Percentiles rank a stretch among this genome's conserved stretches.
These are phyloP conservation scores for Gnomoniopsis smithogilvyi DNA, from an alignment of 2,329 filamentous ascomycete species.

Conservation along the genomic window DNA sequence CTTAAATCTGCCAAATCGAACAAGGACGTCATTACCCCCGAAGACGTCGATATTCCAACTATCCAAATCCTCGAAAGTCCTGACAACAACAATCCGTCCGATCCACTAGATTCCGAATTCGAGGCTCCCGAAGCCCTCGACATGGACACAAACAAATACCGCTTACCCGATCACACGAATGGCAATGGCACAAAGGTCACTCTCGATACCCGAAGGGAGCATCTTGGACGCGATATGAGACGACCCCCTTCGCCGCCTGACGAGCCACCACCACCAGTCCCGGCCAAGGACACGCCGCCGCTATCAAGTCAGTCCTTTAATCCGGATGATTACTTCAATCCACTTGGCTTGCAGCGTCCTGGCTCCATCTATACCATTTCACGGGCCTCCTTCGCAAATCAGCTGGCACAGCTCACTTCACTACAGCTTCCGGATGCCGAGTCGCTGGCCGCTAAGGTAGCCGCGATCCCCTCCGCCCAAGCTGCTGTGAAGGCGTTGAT, in stretches of 20 bases:
- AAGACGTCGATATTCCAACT: slow-evolving; percentile 19
- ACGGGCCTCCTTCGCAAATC: slow-evolving; percentile 86
- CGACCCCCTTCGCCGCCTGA: slow-evolving; percentile 37
- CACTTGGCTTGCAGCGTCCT: slow-evolving; percentile 62
- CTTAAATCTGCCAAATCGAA: slow-evolving; percentile 21
- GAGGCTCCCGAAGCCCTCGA: slow-evolving; percentile 47
- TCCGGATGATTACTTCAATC: slow-evolving; percentile 63
- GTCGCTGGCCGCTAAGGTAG: slow-evolving; percentile 77
- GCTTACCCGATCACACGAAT: slow-evolving; percentile 66
- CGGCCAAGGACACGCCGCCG: slow-evolving; percentile 49
- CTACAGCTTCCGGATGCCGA: slow-evolving; percentile 84
- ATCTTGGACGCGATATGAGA: slow-evolving; percentile 48
- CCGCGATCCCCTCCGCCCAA: slow-evolving; percentile 78
- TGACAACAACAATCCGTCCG: slow-evolving; percentile 26
- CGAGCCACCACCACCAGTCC: slow-evolving; percentile 37
- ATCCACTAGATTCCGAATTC: slow-evolving; percentile 48
- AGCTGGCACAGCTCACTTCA: slow-evolving; percentile 87
- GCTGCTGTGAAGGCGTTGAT: slow-evolving; percentile 80
- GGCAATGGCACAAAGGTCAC: slow-evolving; percentile 65
- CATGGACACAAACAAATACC: slow-evolving; percentile 73
- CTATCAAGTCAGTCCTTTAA: slow-evolving; percentile 35
- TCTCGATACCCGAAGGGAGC: slow-evolving; percentile 54
- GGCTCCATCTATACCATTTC: slow-evolving; percentile 94
- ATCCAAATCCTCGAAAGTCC: slow-evolving; percentile 28
- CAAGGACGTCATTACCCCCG: slow-evolving; percentile 17